Percentiles rank a stretch among this genome's conserved stretches.
phyloP scores from a whole-genome alignment of 805 yeast genomes.

The Jamesozyma gamospora region DNA sequence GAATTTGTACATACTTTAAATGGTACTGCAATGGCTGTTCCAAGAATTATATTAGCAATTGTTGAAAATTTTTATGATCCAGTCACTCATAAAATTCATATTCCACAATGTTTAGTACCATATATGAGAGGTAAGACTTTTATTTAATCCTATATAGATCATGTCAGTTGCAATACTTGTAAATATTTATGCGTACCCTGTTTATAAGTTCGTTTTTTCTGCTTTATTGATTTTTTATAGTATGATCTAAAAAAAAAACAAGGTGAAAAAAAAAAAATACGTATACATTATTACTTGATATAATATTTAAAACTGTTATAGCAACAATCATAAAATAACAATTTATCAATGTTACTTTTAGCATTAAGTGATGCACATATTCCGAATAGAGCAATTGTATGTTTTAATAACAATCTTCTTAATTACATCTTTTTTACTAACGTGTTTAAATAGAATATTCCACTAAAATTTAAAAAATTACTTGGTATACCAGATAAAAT shows the following conservation, averaged over 20 bases:
- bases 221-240: too few species aligned
- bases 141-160: constrained; percentile 8
- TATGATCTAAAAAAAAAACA: too few species aligned
- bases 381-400: constrained; percentile 71
- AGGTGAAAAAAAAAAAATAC: too few species aligned
- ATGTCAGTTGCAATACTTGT: neutral
- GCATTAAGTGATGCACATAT: constrained; percentile 87
- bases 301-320: too few species aligned
- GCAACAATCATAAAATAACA: too few species aligned
- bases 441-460: constrained; percentile 32
- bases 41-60: constrained; percentile 82
- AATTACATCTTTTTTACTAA: constrained; percentile 5
- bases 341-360: constrained; percentile 46
- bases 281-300: too few species aligned
- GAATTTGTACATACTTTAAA: constrained; percentile 72
- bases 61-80: constrained; percentile 75
- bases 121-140: constrained; percentile 58
- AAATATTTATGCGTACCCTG: too few species aligned
- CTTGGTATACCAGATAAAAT: constrained; percentile 72
- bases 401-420: too few species aligned
- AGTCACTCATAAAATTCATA: constrained; percentile 37
- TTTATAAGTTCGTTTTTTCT: too few species aligned
- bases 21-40: constrained; percentile 94
- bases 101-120: constrained; percentile 60
- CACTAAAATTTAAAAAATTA: constrained; percentile 55